These are phyloP conservation scores for Macrocybe sp. DNA, from an alignment of 1,284 basidiomycete species.

Conservation along the genomic window DNA sequence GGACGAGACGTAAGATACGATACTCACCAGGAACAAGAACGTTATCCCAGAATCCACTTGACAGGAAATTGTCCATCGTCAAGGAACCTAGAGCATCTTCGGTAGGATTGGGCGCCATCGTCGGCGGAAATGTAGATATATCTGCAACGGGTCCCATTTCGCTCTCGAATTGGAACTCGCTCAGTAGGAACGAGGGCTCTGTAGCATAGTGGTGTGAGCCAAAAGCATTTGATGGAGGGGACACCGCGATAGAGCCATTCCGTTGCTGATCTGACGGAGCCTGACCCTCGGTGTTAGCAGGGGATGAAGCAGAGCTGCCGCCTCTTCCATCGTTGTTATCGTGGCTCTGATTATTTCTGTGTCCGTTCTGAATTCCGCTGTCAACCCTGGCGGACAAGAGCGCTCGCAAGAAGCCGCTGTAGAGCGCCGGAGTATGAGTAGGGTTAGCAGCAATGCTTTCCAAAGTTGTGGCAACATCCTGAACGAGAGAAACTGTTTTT, in stretches of 20 bases:
- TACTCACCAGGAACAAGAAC: conserved; percentile 74
- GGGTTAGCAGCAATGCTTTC: conserved; percentile 72
- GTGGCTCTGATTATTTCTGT: background rate
- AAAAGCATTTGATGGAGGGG: background rate
- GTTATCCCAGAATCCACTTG: conserved; percentile 77
- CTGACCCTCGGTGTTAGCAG: conserved; percentile 1
- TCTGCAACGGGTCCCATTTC: conserved; percentile 80
- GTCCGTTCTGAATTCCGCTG: conserved; percentile 2
- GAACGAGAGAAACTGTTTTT: conserved; percentile 67
- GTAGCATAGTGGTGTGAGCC: conserved; percentile 8
- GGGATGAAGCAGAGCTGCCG: conserved; percentile 1
- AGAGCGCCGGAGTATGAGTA: conserved; percentile 81
- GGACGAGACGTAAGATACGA: conserved; percentile 2
- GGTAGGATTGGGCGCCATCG: conserved; percentile 56
- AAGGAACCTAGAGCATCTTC: conserved; percentile 46
- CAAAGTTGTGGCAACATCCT: conserved; percentile 76
- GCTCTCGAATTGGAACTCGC: conserved; percentile 64
- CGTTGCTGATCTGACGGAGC: conserved; percentile 4
- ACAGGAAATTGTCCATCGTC: conserved; percentile 77
- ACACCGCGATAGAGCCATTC: background rate
- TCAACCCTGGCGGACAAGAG: conserved; percentile 63
- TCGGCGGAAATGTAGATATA: conserved; percentile 77
- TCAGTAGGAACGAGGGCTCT: conserved; percentile 27
- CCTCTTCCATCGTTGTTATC: background rate
- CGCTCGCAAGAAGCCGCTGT: conserved; percentile 81